Evolutionary conservation across 495 filamentous ascomycete genomes (phyloP), one percentile per base, ranked within the genome.

Genomic region (Apiosordaria backusii): DNA sequence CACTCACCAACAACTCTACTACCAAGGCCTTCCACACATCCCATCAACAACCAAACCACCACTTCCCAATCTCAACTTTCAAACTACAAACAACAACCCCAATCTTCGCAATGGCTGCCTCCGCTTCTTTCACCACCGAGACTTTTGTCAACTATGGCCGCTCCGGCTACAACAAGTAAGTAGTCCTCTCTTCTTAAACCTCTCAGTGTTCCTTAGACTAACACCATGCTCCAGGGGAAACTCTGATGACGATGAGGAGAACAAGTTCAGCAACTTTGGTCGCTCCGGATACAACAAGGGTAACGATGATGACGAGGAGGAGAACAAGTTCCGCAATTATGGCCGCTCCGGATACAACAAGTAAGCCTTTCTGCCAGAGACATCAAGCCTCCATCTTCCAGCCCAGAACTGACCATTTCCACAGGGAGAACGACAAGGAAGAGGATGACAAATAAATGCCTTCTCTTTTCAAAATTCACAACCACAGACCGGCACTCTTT

Each of bases 111-210:
- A 82, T 81, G 80, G 80, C 76, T 66, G 78, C 70, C 68, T 70
- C 71, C 63, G 60, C 73, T 71, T 45, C 35, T 45, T 74, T 70
- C 70, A 67, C 70, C 70, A 65, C 68, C 66, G 76, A 72, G 68
- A 67, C 83, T 77, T 85, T 85, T 69, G 85, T 86, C 68, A 87
- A 81, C 66, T 86, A 84, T 73, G 81, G 80, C 65, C 81, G 81
- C 67, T 79, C 76, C 40, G 81, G 81, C 50, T 83, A 83, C 75
- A 83, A 82, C 75, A 81, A 81, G 71, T 72, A 53, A 61, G 72
- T 66, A 0, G 3, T 50, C 55, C 67, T 67, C 53, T n/a, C 52
- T 7, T 35, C 4, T 63, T 53, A 7, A 50, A 45, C 25, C 6
- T n/a, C 24, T 29, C 21, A 50, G 27, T 53, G 35, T 26, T 6